phyloP scores from a whole-genome alignment of 768 basidiomycete genomes.

The Suillus alpinus region DNA sequence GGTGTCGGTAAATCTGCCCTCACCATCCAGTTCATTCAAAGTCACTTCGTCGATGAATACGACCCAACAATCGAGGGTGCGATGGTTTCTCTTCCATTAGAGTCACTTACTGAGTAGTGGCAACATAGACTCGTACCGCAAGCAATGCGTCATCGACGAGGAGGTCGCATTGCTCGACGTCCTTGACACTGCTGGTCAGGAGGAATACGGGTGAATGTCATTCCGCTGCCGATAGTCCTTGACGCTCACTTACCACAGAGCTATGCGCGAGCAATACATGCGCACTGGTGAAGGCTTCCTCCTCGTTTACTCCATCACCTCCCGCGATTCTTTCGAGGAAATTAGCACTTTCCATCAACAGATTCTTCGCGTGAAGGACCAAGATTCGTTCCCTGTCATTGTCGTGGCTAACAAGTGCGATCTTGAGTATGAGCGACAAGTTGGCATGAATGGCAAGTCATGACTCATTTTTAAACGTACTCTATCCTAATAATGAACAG shows the following conservation, averaged over 20 bases:
- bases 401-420: slow-evolving; percentile 99
- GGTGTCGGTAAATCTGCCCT: slow-evolving; percentile 79
- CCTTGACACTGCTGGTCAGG: slow-evolving; percentile 95
- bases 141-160: slow-evolving; percentile 97
- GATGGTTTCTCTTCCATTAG: not conserved
- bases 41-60: slow-evolving; percentile 88
- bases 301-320: slow-evolving; percentile 97
- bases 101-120: slow-evolving; percentile 1
- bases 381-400: slow-evolving; percentile 92
- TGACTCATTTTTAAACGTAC: not conserved
- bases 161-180: slow-evolving; percentile 97
- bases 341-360: slow-evolving; percentile 95
- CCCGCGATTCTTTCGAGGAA: slow-evolving; percentile 95
- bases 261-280: slow-evolving; percentile 99
- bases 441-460: slow-evolving; percentile 85
- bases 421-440: slow-evolving; percentile 93
- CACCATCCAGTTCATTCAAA: slow-evolving; percentile 98
- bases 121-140: slow-evolving; percentile 89
- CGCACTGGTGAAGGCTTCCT: slow-evolving; percentile 97
- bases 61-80: slow-evolving; percentile 94
- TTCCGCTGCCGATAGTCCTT: slow-evolving; percentile 7
- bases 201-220: slow-evolving; percentile 86
- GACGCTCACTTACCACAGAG: slow-evolving; percentile 43
- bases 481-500: slow-evolving; percentile 38
- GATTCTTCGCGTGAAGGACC: slow-evolving; percentile 95